Conservation (phyloP, 345 rosid species). For the Litchi chinensis region DNA sequence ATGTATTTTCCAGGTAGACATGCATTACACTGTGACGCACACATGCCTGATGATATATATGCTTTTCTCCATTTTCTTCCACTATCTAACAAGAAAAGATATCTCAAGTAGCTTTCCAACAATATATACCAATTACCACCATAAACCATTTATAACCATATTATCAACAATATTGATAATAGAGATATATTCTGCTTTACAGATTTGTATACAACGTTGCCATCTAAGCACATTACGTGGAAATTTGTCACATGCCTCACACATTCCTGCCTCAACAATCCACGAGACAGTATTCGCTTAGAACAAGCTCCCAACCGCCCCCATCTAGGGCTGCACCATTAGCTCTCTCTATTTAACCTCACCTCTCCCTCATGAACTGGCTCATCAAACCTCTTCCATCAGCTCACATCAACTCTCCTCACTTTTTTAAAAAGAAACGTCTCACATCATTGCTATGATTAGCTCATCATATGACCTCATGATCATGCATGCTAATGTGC, state of each 20-base stretch:
- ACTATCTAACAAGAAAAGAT: too few relatives aligned
- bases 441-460: neutral
- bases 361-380: neutral
- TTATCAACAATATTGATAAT: neutral
- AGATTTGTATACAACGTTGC: neutral
- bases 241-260: neutral
- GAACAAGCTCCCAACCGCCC: neutral
- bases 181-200: neutral
- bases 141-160: too few relatives aligned
- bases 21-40: too few relatives aligned
- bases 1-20: too few relatives aligned
- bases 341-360: constrained; percentile 7
- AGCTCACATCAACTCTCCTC: neutral
- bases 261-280: constrained; percentile 13
- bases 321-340: neutral
- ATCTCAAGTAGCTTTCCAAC: too few relatives aligned
- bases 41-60: too few relatives aligned
- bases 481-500: constrained; percentile 2
- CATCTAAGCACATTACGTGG: constrained; percentile 10
- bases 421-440: neutral
- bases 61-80: too few relatives aligned
- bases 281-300: constrained; percentile 7
- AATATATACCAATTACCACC: too few relatives aligned
- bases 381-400: constrained; percentile 2
- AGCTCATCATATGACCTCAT: neutral